phyloP scores from a whole-genome alignment of 441 rosid genomes.

The Macaranga tanarius region DNA sequence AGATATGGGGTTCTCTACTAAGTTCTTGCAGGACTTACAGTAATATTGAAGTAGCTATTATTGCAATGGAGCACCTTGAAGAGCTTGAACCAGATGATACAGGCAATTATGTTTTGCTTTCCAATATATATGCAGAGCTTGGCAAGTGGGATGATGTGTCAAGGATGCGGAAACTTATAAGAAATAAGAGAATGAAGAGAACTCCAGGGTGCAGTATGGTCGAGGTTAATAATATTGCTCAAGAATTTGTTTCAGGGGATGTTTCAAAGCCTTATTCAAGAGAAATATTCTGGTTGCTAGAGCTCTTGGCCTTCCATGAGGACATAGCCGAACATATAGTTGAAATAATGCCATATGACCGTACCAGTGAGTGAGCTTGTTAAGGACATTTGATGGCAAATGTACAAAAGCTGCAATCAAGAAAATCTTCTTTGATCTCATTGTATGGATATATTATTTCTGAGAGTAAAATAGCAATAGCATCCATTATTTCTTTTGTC shows the following conservation, averaged over 20 bases:
- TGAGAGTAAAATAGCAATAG: neutral
- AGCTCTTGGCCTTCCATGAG: constrained; percentile 34
- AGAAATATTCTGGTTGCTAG: constrained; percentile 39
- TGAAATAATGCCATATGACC: constrained; percentile 21
- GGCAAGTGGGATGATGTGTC: constrained; percentile 54
- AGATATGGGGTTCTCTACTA: constrained; percentile 57
- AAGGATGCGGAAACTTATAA: constrained; percentile 41
- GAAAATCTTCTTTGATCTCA: neutral
- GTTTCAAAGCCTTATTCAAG: constrained; percentile 43
- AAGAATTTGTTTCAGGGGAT: constrained; percentile 55
- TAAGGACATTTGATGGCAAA: neutral
- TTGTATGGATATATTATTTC: neutral
- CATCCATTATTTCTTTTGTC: too few relatives aligned
- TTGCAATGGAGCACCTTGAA: constrained; percentile 48
- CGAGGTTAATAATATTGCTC: constrained; percentile 49
- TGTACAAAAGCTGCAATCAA: neutral
- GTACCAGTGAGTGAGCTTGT: neutral
- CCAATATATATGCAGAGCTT: constrained; percentile 54
- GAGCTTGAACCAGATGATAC: constrained; percentile 56
- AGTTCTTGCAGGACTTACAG: constrained; percentile 50
- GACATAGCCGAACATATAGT: constrained; percentile 10
- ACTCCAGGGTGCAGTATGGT: constrained; percentile 57
- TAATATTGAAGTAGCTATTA: constrained; percentile 47
- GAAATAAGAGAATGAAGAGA: constrained; percentile 45
- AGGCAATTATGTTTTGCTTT: constrained; percentile 52